Conservation (phyloP, 164 flowering plant genomes). For the Vitis rotundifolia region DNA sequence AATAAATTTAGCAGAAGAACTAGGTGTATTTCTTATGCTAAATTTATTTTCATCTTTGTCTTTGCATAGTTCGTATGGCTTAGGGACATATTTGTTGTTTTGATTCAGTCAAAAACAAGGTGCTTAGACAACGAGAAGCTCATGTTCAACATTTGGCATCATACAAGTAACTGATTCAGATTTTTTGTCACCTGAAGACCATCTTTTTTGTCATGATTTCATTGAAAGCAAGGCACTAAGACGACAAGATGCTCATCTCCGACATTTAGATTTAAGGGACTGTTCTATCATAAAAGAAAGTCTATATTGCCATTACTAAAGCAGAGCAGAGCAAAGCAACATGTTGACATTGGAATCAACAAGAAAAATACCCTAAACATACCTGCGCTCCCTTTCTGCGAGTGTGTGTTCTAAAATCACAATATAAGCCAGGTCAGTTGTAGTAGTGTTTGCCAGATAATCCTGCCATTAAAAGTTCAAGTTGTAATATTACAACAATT, state of each 20-base stretch:
- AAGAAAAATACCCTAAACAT: constrained; percentile 13
- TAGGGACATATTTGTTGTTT: neutral
- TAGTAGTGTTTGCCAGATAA: constrained; percentile 67
- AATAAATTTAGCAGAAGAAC: neutral
- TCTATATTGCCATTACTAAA: too few relatives aligned
- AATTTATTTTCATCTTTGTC: neutral
- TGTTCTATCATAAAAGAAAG: too few relatives aligned
- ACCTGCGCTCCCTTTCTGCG: constrained; percentile 99
- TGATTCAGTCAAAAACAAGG: neutral
- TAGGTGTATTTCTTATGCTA: neutral
- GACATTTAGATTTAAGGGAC: too few relatives aligned
- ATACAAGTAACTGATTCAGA: too few relatives aligned
- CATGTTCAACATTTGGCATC: neutral
- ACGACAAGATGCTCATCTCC: too few relatives aligned
- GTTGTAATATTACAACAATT: constrained; percentile 1
- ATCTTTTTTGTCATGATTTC: too few relatives aligned
- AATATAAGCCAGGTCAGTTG: constrained; percentile 82
- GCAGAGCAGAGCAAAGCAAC: neutral
- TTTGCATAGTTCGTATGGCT: neutral
- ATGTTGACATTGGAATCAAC: neutral
- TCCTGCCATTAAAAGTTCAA: constrained; percentile 57
- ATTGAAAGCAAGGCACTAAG: too few relatives aligned
- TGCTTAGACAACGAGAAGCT: neutral
- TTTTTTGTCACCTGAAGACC: too few relatives aligned
- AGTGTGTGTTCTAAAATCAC: constrained; percentile 90